Percentiles rank a stretch among this genome's conserved stretches.
phyloP scores from a whole-genome alignment of 2,329 filamentous ascomycete species.

The Fusarium longipes region DNA sequence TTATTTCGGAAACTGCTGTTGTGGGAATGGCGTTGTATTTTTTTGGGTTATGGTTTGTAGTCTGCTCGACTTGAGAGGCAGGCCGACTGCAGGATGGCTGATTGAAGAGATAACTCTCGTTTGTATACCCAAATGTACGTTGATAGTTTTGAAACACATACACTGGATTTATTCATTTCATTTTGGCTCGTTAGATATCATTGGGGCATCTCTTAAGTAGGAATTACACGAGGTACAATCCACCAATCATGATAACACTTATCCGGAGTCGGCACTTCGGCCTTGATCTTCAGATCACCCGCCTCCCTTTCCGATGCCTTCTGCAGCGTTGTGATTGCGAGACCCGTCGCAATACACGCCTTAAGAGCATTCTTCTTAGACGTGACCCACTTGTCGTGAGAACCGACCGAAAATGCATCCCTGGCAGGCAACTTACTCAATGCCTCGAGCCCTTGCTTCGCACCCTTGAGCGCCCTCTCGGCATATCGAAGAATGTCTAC shows the following conservation, averaged over 20 bases:
- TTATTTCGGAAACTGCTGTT: constrained; percentile 18
- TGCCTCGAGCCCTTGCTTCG: constrained; percentile 67
- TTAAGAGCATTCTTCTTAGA: constrained; percentile 71
- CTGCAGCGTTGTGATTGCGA: constrained; percentile 70
- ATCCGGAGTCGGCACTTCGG: constrained; percentile 63
- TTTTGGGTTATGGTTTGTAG: constrained; percentile 8
- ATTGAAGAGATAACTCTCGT: constrained; percentile 30
- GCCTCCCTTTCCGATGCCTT: constrained; percentile 61
- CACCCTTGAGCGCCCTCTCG: constrained; percentile 58
- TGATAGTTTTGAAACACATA: constrained; percentile 34
- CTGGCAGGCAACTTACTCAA: constrained; percentile 62
- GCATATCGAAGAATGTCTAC: constrained; percentile 58
- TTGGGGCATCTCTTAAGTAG: constrained; percentile 14
- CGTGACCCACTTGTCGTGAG: constrained; percentile 70
- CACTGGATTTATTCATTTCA: constrained; percentile 25
- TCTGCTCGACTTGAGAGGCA: constrained; percentile 11
- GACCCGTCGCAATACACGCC: constrained; percentile 76
- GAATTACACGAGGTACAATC: constrained; percentile 66
- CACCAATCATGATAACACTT: constrained; percentile 73
- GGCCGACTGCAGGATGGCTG: constrained; percentile 11
- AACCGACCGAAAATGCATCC: constrained; percentile 66
- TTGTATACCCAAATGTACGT: constrained; percentile 45
- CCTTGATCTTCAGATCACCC: constrained; percentile 55
- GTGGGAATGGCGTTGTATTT: constrained; percentile 32
- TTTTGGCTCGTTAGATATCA: constrained; percentile 3